Conservation (phyloP, 2,329 filamentous ascomycete genomes). For the Neofusicoccum parvum region DNA sequence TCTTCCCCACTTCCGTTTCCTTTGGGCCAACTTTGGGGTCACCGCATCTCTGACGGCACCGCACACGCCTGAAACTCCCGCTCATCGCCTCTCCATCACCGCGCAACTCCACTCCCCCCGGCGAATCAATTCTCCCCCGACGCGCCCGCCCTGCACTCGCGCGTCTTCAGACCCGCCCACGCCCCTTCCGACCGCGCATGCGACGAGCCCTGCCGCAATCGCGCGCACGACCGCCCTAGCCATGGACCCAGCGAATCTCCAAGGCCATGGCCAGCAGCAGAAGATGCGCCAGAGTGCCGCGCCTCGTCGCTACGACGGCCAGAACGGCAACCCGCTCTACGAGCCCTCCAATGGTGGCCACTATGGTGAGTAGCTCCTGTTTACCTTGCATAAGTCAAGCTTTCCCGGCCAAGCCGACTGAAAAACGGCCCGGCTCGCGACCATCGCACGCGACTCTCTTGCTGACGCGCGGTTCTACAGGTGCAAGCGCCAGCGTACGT, state of each 20-base stretch:
- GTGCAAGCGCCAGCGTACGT: conserved; percentile 69
- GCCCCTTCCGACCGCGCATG: conserved; percentile 22
- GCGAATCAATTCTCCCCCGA: conserved; percentile 20
- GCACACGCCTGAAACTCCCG: conserved; percentile 23
- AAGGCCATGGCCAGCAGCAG: conserved; percentile 37
- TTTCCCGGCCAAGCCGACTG: conserved; percentile 17
- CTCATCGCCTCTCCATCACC: conserved; percentile 37
- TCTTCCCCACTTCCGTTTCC: conserved; percentile 21
- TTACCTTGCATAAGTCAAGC: conserved; percentile 15
- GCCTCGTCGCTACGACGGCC: conserved; percentile 52
- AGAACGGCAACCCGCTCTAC: conserved; percentile 52
- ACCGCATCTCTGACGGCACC: conserved; percentile 23
- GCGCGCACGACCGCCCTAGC: conserved; percentile 29
- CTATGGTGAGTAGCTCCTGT: conserved; percentile 45
- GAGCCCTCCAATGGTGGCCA: conserved; percentile 51
- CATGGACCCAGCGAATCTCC: conserved; percentile 43
- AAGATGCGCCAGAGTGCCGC: conserved; percentile 38
- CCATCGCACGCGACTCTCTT: background rate
- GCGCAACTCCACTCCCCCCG: conserved; percentile 31
- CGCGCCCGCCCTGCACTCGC: conserved; percentile 13
- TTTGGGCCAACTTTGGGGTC: conserved; percentile 16
- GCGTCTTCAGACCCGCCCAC: conserved; percentile 4
- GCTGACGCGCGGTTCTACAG: conserved; percentile 42
- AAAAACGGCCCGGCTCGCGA: conserved; percentile 2
- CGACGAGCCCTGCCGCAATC: conserved; percentile 29